These are phyloP conservation scores for Globisporangium irregulare DNA, from an alignment of 352 stramenopile genomes.

Conservation along the genomic window DNA sequence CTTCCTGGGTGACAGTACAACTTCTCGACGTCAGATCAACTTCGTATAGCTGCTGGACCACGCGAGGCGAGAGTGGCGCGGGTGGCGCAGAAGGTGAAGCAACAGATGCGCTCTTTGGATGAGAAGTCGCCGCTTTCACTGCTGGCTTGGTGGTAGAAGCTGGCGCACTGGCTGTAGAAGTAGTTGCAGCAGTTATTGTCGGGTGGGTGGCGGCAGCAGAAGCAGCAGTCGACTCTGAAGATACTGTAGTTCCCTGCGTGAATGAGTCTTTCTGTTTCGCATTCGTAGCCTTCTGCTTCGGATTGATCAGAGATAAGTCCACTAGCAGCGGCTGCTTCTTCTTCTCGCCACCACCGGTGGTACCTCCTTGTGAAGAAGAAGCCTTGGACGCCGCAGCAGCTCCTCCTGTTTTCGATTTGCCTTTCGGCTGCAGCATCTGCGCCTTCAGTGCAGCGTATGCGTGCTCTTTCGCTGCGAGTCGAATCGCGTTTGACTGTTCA, in stretches of 20 bases:
- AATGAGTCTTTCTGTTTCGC: background rate
- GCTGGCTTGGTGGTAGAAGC: slow-evolving; percentile 7
- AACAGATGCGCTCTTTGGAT: background rate
- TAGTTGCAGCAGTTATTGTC: slow-evolving; percentile 14
- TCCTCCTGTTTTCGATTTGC: slow-evolving; percentile 24
- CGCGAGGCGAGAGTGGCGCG: slow-evolving; percentile 43
- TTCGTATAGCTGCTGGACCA: slow-evolving; percentile 69
- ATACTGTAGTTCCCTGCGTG: background rate
- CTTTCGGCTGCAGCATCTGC: slow-evolving; percentile 46
- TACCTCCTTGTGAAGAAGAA: background rate
- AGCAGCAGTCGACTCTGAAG: background rate
- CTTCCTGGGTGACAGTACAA: slow-evolving; percentile 31
- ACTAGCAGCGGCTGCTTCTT: slow-evolving; percentile 23
- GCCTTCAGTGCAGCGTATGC: slow-evolving; percentile 63
- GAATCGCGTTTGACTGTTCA: slow-evolving; percentile 16
- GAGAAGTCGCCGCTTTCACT: background rate
- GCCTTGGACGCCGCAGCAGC: slow-evolving; percentile 14
- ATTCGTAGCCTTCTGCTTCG: slow-evolving; percentile 3
- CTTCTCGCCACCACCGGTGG: slow-evolving; percentile 2
- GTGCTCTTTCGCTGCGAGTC: slow-evolving; percentile 37
- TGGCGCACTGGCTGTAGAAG: slow-evolving; percentile 1
- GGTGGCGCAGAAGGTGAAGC: slow-evolving; percentile 11
- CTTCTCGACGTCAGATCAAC: slow-evolving; percentile 53
- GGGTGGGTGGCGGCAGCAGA: slow-evolving; percentile 15
- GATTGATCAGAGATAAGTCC: slow-evolving; percentile 15